phyloP scores from a whole-genome alignment of 306 rosid species.

The Cotoneaster glaucophyllus region DNA sequence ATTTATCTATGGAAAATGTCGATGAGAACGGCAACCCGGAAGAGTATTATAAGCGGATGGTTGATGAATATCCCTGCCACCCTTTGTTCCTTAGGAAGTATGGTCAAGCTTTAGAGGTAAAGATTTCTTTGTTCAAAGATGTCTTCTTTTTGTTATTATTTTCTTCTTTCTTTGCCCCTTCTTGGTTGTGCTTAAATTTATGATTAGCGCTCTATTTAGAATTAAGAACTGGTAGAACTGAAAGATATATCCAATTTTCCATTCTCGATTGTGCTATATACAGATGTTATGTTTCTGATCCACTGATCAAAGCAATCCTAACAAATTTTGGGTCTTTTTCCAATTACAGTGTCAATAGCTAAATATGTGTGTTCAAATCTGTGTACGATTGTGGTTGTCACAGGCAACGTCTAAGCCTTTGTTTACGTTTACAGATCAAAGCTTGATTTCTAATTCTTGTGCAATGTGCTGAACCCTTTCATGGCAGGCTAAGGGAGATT shows the following conservation, averaged over 20 bases:
- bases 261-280: no score
- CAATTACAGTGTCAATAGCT: neutral
- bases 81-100: slow-evolving; percentile 62
- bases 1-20: slow-evolving; percentile 23
- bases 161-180: neutral
- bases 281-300: no score
- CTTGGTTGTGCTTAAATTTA: neutral
- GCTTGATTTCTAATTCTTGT: neutral
- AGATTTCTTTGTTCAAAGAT: slow-evolving; percentile 2
- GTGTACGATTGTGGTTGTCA: neutral
- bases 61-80: slow-evolving; percentile 51
- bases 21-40: slow-evolving; percentile 35
- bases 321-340: neutral
- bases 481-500: slow-evolving; percentile 71
- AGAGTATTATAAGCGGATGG: slow-evolving; percentile 46
- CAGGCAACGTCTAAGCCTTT: neutral
- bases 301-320: neutral
- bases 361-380: neutral
- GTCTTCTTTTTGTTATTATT: neutral
- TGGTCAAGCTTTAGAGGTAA: slow-evolving; percentile 62
- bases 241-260: neutral
- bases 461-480: neutral
- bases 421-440: neutral
- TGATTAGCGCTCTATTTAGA: neutral
- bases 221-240: neutral